Evolutionary conservation across 106 monocot species (phyloP).

Genomic region (Acanthochlamys bracteata): DNA sequence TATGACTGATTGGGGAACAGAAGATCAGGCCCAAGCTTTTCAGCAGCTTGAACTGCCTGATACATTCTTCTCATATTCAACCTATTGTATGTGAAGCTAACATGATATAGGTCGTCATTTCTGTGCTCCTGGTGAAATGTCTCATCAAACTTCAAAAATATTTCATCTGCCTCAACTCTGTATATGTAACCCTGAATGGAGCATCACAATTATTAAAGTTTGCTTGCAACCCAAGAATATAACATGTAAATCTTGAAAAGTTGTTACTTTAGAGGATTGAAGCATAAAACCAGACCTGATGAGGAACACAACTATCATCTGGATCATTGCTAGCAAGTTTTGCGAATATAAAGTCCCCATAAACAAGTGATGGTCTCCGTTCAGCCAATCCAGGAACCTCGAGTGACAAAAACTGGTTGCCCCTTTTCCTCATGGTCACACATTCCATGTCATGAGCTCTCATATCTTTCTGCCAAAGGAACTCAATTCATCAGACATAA

Average conservation of each 20-base stretch:
- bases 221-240: too few relatives aligned
- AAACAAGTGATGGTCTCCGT: slow-evolving; percentile 81
- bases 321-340: slow-evolving; percentile 15
- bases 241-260: too few relatives aligned
- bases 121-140: slow-evolving; percentile 39
- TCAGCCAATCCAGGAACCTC: slow-evolving; percentile 91
- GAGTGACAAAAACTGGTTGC: slow-evolving; percentile 53
- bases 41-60: slow-evolving; percentile 55
- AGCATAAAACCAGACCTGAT: slow-evolving; percentile 39
- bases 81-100: slow-evolving; percentile 87
- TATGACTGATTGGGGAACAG: slow-evolving; percentile 52
- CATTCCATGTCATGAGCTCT: slow-evolving; percentile 69
- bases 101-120: slow-evolving; percentile 47
- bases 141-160: slow-evolving; percentile 57
- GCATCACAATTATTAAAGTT: too few relatives aligned
- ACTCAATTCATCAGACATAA: too few relatives aligned
- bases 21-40: slow-evolving; percentile 34
- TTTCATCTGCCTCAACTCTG: slow-evolving; percentile 84
- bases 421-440: slow-evolving; percentile 66
- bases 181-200: slow-evolving; percentile 72
- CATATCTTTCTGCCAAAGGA: slow-evolving; percentile 63
- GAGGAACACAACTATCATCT: slow-evolving; percentile 15
- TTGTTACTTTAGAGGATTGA: background rate
- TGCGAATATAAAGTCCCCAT: slow-evolving; percentile 67
- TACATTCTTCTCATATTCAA: slow-evolving; percentile 70